Conservation (phyloP, 2,329 filamentous ascomycete species). For the Aspergillus ustus region DNA sequence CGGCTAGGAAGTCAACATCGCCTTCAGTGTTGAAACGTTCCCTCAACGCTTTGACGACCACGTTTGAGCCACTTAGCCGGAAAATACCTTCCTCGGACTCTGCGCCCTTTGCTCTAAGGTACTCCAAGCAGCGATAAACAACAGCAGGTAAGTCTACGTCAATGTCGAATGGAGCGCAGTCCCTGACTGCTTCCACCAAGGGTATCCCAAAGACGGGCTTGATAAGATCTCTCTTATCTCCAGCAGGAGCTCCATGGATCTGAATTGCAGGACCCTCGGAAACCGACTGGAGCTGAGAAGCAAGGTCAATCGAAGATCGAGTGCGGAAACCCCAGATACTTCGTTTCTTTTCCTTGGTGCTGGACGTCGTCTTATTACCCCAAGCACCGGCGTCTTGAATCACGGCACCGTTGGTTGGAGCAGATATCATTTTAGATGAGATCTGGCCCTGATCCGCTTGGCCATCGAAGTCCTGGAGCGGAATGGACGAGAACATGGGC, state of each 20-base stretch:
- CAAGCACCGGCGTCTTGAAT: constrained; percentile 83
- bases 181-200: constrained; percentile 82
- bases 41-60: constrained; percentile 86
- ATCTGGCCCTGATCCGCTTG: constrained; percentile 34
- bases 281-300: constrained; percentile 40
- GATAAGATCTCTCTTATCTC: constrained; percentile 58
- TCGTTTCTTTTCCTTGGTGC: constrained; percentile 80
- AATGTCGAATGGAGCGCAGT: constrained; percentile 72
- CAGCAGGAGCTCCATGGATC: constrained; percentile 50
- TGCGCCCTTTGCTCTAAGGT: constrained; percentile 81
- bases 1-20: constrained; percentile 82
- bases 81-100: constrained; percentile 92
- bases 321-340: constrained; percentile 68
- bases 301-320: constrained; percentile 72
- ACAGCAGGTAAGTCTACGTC: constrained; percentile 83
- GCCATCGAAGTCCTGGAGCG: constrained; percentile 34
- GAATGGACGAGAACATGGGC: constrained; percentile 37
- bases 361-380: constrained; percentile 72
- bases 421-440: constrained; percentile 70
- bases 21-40: constrained; percentile 94
- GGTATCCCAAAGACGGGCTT: constrained; percentile 83
- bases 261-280: constrained; percentile 50
- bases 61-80: constrained; percentile 92
- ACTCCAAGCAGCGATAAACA: constrained; percentile 94
- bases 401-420: constrained; percentile 78